Base-by-base conservation (phyloP, 805 yeast genomes). In the Wickerhamomyces mucosus region DNA sequence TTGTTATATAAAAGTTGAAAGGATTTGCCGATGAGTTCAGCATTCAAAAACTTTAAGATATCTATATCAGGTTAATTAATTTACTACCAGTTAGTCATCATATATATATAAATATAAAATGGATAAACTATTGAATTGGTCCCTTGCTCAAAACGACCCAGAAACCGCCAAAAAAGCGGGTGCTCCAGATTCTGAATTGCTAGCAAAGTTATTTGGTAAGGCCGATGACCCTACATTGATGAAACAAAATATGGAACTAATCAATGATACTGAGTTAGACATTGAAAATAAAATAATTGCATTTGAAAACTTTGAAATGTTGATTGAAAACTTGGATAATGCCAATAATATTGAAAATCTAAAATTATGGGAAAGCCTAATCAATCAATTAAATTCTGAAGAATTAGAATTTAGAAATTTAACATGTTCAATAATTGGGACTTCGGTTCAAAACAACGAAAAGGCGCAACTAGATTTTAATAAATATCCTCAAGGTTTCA, bases 71-170 rank as follows among this genome's bases (percentile, higher is more conserved):
- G n/a, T n/a, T n/a, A n/a, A n/a, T n/a, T n/a, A n/a, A n/a, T n/a
- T n/a, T n/a, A n/a, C n/a, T n/a, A n/a, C n/a, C n/a, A n/a, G n/a
- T n/a, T n/a, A n/a, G n/a, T n/a, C n/a, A n/a, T n/a, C n/a, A n/a
- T n/a, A n/a, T n/a, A n/a, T n/a, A n/a, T n/a, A n/a, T n/a, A n/a
- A n/a, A n/a, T n/a, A n/a, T n/a, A n/a, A n/a, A 12, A 89, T 89
- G 97, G 96, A 89, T 38, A 88, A 88, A 56, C 57, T 89, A 39
- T 57, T 89, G 40, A 83, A 86, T 45, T 89, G 98, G 98, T 86
- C 96, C 81, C 88, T 26, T 73, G 80, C 51, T 69, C 85, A 36
- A 67, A 78, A 77, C 10, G 89, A 82, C 43, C 67, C 78, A 35
- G 83, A 73, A 32, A 80, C 85, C 2, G 67, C 67, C 31, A 69